phyloP scores from a whole-genome alignment of 2,329 filamentous ascomycete genomes.

The Canariomyces notabilis region DNA sequence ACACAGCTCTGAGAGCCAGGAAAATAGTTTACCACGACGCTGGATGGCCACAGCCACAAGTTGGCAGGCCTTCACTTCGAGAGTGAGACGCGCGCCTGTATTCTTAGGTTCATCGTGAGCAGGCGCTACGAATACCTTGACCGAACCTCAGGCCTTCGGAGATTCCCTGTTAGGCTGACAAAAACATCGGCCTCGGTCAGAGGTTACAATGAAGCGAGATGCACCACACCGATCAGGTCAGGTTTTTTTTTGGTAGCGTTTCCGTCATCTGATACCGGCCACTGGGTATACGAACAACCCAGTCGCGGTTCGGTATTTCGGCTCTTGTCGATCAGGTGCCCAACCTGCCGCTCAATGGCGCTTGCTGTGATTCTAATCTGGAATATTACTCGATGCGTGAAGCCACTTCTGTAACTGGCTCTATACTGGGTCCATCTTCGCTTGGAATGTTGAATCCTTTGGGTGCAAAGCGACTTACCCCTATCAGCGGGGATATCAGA shows the following conservation, averaged over 20 bases:
- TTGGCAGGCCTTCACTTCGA: no score
- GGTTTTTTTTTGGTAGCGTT: background rate
- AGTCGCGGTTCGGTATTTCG: slow-evolving; percentile 13
- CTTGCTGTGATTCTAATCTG: no score
- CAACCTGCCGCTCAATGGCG: background rate
- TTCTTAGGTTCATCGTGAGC: background rate
- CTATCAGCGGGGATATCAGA: no score
- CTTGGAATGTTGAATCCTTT: no score
- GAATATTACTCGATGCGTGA: no score
- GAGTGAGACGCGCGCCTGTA: no score
- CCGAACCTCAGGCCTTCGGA: background rate
- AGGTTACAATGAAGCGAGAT: background rate
- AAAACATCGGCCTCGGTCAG: background rate
- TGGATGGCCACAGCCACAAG: slow-evolving; percentile 11
- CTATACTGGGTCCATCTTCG: no score
- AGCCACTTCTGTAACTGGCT: no score
- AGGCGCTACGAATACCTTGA: no score
- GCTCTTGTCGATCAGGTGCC: slow-evolving; percentile 1
- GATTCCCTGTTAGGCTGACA: background rate
- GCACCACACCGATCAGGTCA: background rate
- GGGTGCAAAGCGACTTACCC: no score
- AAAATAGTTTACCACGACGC: slow-evolving; percentile 6
- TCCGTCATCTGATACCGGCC: background rate
- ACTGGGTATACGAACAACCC: slow-evolving; percentile 20
- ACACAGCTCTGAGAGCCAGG: background rate